Evolutionary conservation across 306 rosid genomes (phyloP), one percentile per base, ranked within the genome.

Genomic region (Vicia faba): DNA sequence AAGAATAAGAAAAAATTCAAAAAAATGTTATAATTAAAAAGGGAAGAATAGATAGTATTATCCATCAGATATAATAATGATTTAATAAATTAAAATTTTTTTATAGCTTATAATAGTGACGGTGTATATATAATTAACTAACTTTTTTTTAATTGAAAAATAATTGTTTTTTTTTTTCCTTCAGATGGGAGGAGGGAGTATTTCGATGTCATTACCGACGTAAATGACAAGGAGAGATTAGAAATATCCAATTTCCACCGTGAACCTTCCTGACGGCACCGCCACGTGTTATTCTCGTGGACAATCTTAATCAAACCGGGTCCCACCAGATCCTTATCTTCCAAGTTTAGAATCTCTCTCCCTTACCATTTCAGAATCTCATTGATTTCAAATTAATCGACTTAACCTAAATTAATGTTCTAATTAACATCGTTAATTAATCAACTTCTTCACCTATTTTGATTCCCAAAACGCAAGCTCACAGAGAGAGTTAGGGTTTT

Each of bases 401-500:
- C 2, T 14, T 45, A 5, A 44, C 20, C 18, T 3, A 0, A 45
- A 45, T 5, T 13, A 44, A 44, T 5, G 20, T 2, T 5, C 51
- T 45, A 45, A 14, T 14, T 14, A 45, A 7, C 11, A 1, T n/a
- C 20, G 3, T 45, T 45, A 45, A 45, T 45, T 45, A 45, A 25
- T 25, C 28, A 20, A 20, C 23, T 11, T 11, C 14, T 43, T 43
- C 11, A 13, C 48, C 48, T 43, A 43, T 43, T 43, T 43, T 5
- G 15, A 33, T 33, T 33, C 38, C 6, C 1, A 31, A 5, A 31
- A 31, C 35, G 35, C 35, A 31, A 31, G 35, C 35, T 6, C 38
- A 33, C 9, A 33, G 9, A 33, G 38, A 46, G 54, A 49, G 10
- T 18, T 53, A 71, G 81, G 84, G 82, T 80, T 83, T 61, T 45